These are phyloP conservation scores for Lepidopterella palustris DNA, from an alignment of 495 filamentous ascomycete genomes.

Conservation along the genomic window DNA sequence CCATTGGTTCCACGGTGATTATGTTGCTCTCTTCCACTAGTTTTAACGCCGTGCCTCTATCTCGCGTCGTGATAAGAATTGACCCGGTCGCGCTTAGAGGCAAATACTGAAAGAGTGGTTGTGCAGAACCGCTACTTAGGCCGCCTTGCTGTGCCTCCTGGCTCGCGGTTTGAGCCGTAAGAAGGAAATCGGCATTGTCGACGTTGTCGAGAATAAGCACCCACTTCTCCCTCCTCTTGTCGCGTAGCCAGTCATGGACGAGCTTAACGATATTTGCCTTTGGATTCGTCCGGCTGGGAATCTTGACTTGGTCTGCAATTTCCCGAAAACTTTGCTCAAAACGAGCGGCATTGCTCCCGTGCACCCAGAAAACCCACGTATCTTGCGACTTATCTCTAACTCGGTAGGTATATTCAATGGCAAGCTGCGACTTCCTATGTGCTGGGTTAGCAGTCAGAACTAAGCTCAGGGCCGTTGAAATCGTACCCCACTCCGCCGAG, in stretches of 20 bases:
- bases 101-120: not conserved
- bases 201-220: slow-evolving; percentile 47
- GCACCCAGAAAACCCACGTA: too few species aligned
- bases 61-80: not conserved
- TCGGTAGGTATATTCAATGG: slow-evolving; percentile 44
- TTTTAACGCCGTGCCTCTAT: slow-evolving; percentile 12
- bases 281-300: slow-evolving; percentile 27
- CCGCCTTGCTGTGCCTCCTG: not conserved
- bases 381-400: slow-evolving; percentile 25
- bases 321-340: slow-evolving; percentile 21
- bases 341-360: slow-evolving; percentile 24
- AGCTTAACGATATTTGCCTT: slow-evolving; percentile 33
- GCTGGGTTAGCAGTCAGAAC: too few species aligned
- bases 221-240: slow-evolving; percentile 37
- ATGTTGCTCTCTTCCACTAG: slow-evolving; percentile 35
- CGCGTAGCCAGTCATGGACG: slow-evolving; percentile 38
- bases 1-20: slow-evolving; percentile 36
- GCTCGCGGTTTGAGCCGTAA: not conserved
- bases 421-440: slow-evolving; percentile 52
- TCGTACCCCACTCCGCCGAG: too few species aligned
- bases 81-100: slow-evolving; percentile 3
- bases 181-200: slow-evolving; percentile 41
- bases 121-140: not conserved
- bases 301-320: slow-evolving; percentile 18
- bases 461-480: too few species aligned